Conservation (phyloP, 1,139 yeast species). For the Debaryomyces singareniensis region DNA sequence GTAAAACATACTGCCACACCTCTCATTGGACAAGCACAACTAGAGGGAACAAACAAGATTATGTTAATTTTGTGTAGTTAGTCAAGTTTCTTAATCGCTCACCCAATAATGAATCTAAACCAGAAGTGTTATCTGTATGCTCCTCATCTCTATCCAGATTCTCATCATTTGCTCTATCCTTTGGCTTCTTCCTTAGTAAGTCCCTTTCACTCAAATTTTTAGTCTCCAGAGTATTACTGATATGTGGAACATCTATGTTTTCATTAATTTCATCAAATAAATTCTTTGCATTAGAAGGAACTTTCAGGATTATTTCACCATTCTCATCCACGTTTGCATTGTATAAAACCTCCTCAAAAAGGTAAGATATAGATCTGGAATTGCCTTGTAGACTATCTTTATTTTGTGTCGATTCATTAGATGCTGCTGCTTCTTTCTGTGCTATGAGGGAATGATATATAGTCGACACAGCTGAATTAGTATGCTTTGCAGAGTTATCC, state of each 20-base stretch:
- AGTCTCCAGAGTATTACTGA: conserved; percentile 4
- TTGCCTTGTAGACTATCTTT: conserved; percentile 8
- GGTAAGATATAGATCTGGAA: conserved; percentile 23
- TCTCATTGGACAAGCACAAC: too few relatives aligned
- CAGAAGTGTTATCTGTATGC: conserved; percentile 20
- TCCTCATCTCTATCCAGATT: conserved; percentile 6
- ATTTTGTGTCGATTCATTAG: conserved; percentile 1
- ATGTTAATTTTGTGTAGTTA: conserved; percentile 5
- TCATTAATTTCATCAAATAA: conserved; percentile 3
- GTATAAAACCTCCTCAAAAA: conserved; percentile 23
- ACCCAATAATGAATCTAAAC: conserved; percentile 24
- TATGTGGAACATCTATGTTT: conserved; percentile 2
- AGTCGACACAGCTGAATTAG: conserved; percentile 22
- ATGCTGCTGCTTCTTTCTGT: conserved; percentile 4
- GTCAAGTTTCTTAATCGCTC: conserved; percentile 23
- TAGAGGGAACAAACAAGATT: neutral
- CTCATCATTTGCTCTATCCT: conserved; percentile 13
- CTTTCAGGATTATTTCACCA: conserved; percentile 3
- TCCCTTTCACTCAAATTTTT: conserved; percentile 6
- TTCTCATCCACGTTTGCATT: conserved; percentile 7
- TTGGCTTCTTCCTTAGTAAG: conserved; percentile 8
- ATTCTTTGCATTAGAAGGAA: conserved; percentile 4
- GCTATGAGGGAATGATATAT: conserved; percentile 23
- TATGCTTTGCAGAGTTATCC: conserved; percentile 14
- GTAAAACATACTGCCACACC: too few relatives aligned